These are phyloP conservation scores for Grosmannia penicillata DNA, from an alignment of 2,329 filamentous ascomycete genomes.

Conservation along the genomic window DNA sequence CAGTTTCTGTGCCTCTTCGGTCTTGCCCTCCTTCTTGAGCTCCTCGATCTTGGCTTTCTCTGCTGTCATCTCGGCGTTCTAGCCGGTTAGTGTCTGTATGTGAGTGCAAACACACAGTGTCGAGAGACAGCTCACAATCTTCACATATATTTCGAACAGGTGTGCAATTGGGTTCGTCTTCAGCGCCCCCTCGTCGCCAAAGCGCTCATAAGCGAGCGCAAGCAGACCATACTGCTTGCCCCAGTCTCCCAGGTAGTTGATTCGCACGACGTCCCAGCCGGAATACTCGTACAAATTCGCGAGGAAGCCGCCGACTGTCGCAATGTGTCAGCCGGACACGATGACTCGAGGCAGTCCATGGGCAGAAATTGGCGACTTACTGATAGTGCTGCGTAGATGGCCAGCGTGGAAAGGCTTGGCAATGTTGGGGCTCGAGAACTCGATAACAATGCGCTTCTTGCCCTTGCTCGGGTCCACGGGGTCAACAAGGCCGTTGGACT, in stretches of 20 bases:
- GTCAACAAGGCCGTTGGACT: conserved; percentile 43
- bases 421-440: conserved; percentile 78
- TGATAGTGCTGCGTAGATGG: conserved; percentile 65
- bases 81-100: not conserved
- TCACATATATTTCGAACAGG: conserved; percentile 68
- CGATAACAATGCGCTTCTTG: conserved; percentile 55
- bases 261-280: conserved; percentile 58
- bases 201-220: conserved; percentile 60
- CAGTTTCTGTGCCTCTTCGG: conserved; percentile 33
- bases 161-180: conserved; percentile 65
- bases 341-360: not conserved
- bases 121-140: conserved; percentile 28
- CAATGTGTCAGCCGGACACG: not conserved
- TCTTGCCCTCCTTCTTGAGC: conserved; percentile 36
- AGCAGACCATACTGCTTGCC: conserved; percentile 64
- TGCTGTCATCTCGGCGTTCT: conserved; percentile 45
- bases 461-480: conserved; percentile 43
- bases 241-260: conserved; percentile 74
- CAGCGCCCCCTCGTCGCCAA: conserved; percentile 59
- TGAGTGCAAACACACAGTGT: not conserved
- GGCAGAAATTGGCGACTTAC: not conserved
- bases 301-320: conserved; percentile 52
- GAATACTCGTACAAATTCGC: conserved; percentile 55
- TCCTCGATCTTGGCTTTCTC: conserved; percentile 53
- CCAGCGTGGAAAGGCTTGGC: conserved; percentile 74